Percentiles rank a stretch among this genome's conserved stretches.
These are phyloP conservation scores for Alternaria tenuissima DNA, from an alignment of 2,329 filamentous ascomycete genomes.

Conservation along the genomic window DNA sequence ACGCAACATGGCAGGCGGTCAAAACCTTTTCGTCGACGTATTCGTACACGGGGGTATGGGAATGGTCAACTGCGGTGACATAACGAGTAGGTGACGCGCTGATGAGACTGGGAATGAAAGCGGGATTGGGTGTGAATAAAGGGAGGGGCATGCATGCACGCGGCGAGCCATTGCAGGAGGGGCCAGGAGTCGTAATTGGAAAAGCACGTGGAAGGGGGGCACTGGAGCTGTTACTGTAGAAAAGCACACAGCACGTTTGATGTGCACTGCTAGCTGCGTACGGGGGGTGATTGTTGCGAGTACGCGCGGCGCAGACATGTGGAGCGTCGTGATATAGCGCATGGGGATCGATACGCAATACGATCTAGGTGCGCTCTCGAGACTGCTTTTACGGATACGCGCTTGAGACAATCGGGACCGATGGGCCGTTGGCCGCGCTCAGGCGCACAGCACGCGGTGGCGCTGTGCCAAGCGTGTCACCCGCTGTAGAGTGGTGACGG, in stretches of 20 bases:
- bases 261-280: not conserved
- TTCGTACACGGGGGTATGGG: not conserved
- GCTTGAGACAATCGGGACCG: slow-evolving; percentile 4
- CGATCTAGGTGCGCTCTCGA: slow-evolving; percentile 12
- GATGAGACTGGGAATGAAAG: not conserved
- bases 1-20: not conserved
- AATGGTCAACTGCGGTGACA: not conserved
- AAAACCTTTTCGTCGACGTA: not conserved
- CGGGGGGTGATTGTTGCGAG: slow-evolving; percentile 17
- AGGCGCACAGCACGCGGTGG: not conserved
- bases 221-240: not conserved
- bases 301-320: slow-evolving; percentile 14
- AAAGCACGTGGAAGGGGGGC: not conserved
- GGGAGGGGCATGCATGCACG: not conserved
- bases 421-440: slow-evolving; percentile 2
- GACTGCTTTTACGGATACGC: slow-evolving; percentile 8
- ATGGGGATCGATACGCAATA: slow-evolving; percentile 14
- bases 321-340: slow-evolving; percentile 11
- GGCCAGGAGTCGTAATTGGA: not conserved
- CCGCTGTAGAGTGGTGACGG: not conserved
- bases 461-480: not conserved
- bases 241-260: slow-evolving; percentile 16
- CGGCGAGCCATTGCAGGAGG: not conserved
- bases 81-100: not conserved
- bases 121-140: not conserved